These are phyloP conservation scores for Monosporascus sp. DNA, from an alignment of 2,329 filamentous ascomycete genomes.

Conservation along the genomic window DNA sequence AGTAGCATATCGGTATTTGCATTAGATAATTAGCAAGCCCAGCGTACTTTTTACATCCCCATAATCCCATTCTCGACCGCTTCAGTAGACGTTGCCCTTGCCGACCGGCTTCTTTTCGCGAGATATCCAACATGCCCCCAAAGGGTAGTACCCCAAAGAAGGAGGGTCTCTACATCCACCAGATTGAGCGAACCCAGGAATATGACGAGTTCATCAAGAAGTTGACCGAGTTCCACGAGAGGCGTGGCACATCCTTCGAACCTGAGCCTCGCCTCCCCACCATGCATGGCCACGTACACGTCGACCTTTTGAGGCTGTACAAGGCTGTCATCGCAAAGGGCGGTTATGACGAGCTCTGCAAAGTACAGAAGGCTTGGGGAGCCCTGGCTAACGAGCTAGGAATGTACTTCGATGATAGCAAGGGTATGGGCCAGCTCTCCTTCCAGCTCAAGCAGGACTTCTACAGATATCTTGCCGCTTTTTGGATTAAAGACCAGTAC, in stretches of 20 bases:
- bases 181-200: slow-evolving; percentile 59
- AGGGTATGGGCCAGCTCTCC: slow-evolving; percentile 62
- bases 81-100: slow-evolving; percentile 13
- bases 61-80: not conserved
- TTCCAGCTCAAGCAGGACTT: slow-evolving; percentile 84
- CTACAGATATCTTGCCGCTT: slow-evolving; percentile 84
- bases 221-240: slow-evolving; percentile 67
- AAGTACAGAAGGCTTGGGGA: slow-evolving; percentile 82
- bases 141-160: slow-evolving; percentile 21
- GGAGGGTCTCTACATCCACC: slow-evolving; percentile 23
- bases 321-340: slow-evolving; percentile 70
- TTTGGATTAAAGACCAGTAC: slow-evolving; percentile 75
- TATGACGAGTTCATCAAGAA: slow-evolving; percentile 74
- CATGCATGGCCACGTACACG: slow-evolving; percentile 68
- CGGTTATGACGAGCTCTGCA: slow-evolving; percentile 80
- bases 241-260: slow-evolving; percentile 74
- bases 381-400: slow-evolving; percentile 72
- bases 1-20: too few relatives aligned
- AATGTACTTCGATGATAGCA: slow-evolving; percentile 65
- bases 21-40: too few relatives aligned
- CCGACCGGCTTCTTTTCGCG: not conserved
- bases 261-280: slow-evolving; percentile 56
- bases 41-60: too few relatives aligned
- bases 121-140: slow-evolving; percentile 20
- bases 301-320: slow-evolving; percentile 76